Conservation (phyloP, 1,139 yeast species). For the Zygosaccharomyces pseudobailii region DNA sequence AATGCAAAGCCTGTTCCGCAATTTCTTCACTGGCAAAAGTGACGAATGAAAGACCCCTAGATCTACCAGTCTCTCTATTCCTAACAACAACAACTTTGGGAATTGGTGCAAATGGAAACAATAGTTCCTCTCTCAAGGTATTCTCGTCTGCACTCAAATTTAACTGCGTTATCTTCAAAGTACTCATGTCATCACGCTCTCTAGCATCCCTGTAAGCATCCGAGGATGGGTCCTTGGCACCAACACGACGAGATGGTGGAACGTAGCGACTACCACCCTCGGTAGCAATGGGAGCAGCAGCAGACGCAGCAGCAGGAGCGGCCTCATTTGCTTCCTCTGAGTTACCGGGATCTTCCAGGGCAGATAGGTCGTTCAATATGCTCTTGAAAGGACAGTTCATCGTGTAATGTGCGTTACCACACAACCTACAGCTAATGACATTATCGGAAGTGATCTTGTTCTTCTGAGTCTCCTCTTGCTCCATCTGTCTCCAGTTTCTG, state of each 20-base stretch:
- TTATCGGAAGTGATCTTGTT: constrained; percentile 52
- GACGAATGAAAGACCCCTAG: constrained; percentile 97
- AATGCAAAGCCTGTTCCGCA: constrained; percentile 77
- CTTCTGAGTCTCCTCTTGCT: constrained; percentile 52
- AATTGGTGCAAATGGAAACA: constrained; percentile 69
- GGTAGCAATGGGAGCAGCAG: constrained; percentile 27
- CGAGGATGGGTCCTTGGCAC: constrained; percentile 44
- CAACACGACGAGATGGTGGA: constrained; percentile 61
- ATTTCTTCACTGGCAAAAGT: constrained; percentile 63
- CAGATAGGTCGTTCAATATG: constrained; percentile 59
- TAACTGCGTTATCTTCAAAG: constrained; percentile 88
- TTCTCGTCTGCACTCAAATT: constrained; percentile 82
- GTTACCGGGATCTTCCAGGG: constrained; percentile 38
- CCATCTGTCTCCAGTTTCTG: constrained; percentile 69
- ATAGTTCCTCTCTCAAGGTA: constrained; percentile 68
- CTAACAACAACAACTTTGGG: constrained; percentile 81
- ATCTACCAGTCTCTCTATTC: constrained; percentile 90
- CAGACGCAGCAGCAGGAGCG: constrained; percentile 23
- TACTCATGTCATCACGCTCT: constrained; percentile 77
- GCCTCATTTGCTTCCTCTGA: constrained; percentile 29
- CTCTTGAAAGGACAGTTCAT: constrained; percentile 95
- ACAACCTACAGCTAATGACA: constrained; percentile 73
- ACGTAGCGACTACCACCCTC: constrained; percentile 49
- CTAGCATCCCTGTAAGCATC: constrained; percentile 45
- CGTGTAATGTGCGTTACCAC: constrained; percentile 94